phyloP scores from a whole-genome alignment of 164 flowering plant species.

The Magnolia sinica region DNA sequence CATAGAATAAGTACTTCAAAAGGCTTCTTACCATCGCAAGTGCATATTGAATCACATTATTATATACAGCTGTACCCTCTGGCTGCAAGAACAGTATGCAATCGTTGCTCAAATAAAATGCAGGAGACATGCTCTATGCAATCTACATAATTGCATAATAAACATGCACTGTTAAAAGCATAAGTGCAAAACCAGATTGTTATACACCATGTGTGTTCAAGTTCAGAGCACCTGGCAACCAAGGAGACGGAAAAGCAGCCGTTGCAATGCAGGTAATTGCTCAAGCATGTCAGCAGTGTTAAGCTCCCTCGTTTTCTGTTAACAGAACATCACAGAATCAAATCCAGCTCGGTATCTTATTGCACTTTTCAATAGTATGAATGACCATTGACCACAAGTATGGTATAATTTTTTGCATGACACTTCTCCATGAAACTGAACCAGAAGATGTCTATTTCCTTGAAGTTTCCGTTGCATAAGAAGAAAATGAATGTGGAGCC shows the following conservation, averaged over 20 bases:
- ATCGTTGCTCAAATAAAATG: neutral
- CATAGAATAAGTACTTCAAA: neutral
- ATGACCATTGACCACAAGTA: no score
- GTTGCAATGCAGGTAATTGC: constrained; percentile 52
- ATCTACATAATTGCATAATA: neutral
- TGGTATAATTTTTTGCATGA: no score
- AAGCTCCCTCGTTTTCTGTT: constrained; percentile 32
- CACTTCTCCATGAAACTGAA: no score
- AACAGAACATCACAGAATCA: constrained; percentile 6
- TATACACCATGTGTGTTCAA: neutral
- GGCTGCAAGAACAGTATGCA: constrained; percentile 38
- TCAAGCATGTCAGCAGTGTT: constrained; percentile 31
- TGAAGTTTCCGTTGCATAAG: no score
- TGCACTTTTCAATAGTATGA: no score
- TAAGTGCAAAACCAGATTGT: neutral
- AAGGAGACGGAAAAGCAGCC: constrained; percentile 49
- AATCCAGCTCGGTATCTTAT: neutral
- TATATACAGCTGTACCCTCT: constrained; percentile 41
- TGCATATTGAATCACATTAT: constrained; percentile 42
- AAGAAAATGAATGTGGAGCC: no score
- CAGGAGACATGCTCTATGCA: neutral
- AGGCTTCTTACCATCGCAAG: constrained; percentile 41
- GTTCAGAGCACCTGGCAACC: constrained; percentile 41
- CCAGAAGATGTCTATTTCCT: no score
- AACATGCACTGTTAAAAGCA: neutral